phyloP scores from a whole-genome alignment of 2,329 filamentous ascomycete species.

The Thielaviopsis populi region DNA sequence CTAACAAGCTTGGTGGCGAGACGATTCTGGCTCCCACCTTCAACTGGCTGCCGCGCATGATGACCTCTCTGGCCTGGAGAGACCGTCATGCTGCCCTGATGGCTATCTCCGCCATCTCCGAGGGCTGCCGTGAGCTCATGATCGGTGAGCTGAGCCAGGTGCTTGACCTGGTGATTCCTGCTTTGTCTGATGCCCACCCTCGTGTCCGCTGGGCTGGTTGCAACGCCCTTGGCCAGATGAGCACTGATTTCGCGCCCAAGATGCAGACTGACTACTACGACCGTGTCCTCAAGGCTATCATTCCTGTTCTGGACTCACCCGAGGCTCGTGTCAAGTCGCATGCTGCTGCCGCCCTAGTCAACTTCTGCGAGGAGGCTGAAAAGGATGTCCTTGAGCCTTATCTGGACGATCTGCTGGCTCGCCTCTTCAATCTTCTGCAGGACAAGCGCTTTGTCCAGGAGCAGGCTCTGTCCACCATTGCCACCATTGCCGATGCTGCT shows the following conservation, averaged over 20 bases:
- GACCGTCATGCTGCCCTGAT: constrained; percentile 94
- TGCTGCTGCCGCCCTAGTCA: constrained; percentile 91
- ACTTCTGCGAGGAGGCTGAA: constrained; percentile 97
- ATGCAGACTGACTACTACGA: constrained; percentile 96
- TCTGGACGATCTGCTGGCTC: constrained; percentile 70
- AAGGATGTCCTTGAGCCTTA: constrained; percentile 85
- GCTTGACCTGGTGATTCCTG: constrained; percentile 83
- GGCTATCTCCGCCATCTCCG: constrained; percentile 97
- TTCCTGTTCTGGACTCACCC: constrained; percentile 76
- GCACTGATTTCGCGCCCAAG: constrained; percentile 91
- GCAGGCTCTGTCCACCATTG: constrained; percentile 92
- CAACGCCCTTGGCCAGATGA: constrained; percentile 99
- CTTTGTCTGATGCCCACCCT: constrained; percentile 76
- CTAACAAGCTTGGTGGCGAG: constrained; percentile 91
- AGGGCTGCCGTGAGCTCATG: constrained; percentile 94
- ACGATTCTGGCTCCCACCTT: constrained; percentile 89
- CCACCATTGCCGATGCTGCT: constrained; percentile 95
- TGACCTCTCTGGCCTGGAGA: constrained; percentile 85
- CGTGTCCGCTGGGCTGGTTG: constrained; percentile 95
- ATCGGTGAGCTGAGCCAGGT: constrained; percentile 87
- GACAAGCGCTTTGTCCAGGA: constrained; percentile 95
- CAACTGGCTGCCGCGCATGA: constrained; percentile 94
- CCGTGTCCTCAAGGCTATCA: constrained; percentile 73
- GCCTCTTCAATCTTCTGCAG: constrained; percentile 76
- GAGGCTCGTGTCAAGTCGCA: constrained; percentile 94